Evolutionary conservation across 495 filamentous ascomycete genomes (phyloP), one percentile per base, ranked within the genome.

Genomic region (Geoglossum glabrum): DNA sequence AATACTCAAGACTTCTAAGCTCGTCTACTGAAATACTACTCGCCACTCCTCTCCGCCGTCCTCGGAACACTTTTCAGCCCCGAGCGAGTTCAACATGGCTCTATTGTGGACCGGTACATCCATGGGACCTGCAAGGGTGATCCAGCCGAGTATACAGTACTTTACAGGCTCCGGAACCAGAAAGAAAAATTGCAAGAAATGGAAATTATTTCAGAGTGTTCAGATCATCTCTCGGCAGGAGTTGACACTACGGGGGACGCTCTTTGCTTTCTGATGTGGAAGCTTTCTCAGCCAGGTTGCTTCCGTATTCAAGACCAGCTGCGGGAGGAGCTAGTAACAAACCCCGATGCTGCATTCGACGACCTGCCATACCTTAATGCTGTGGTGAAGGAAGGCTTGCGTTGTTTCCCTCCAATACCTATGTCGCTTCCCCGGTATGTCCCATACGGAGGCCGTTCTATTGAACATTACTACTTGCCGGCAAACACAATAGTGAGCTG

Each of bases 201-300:
- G 11, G 36, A 40, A 15, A 61, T 69, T 0, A 72, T 71, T 0
- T 71, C 73, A 15, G 74, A 76, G 67, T 74, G 70, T 63, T 73
- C 69, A 60, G 71, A 74, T 38, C 71, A 74, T 54, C 68, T 69
- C 69, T 78, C 73, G 0, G 81, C 81, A 0, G 81, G 81, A 0
- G 82, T 83, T 58, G 81, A 83, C 60, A 84, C 81, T 1, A 83
- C 80, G 0, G 80, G 80, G 31, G 80, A 83, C 62, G 76, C 73
- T 0, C 67, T 84, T 0, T 82, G 78, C 59, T 82, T 84, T 58
- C 67, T 84, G 6, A 79, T 85, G 76, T 81, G 78, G 74, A 74
- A 83, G 63, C 69, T 85, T 0, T 85, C 81, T 0, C 74, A 73
- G 51, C 74, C 77, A 2, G 57, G 69, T 0, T 77, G 74, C 9